Percentiles rank a stretch among this genome's conserved stretches.
phyloP scores from a whole-genome alignment of 108 stramenopile species.

The Cyclotella cryptica region DNA sequence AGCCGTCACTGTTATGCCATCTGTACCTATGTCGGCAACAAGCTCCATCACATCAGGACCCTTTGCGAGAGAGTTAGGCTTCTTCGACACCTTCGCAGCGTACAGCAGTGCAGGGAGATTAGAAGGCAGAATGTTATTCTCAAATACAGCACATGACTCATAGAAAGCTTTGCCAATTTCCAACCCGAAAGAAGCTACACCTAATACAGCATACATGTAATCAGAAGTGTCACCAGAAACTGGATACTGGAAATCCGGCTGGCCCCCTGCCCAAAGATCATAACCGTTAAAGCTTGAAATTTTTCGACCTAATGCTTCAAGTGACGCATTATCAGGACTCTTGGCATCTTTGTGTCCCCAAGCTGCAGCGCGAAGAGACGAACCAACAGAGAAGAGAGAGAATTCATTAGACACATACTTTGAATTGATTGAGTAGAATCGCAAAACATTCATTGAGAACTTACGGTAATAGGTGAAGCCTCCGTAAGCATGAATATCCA shows the following conservation, averaged over 20 bases:
- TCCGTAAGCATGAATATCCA: slow-evolving; percentile 62
- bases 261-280: slow-evolving; percentile 38
- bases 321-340: slow-evolving; percentile 46
- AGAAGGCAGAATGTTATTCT: slow-evolving; percentile 30
- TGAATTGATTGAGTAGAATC: neutral
- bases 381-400: neutral
- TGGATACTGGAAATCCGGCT: slow-evolving; percentile 31
- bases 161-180: slow-evolving; percentile 61
- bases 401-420: neutral
- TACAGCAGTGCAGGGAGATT: slow-evolving; percentile 50
- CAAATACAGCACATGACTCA: slow-evolving; percentile 53
- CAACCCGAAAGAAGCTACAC: slow-evolving; percentile 55
- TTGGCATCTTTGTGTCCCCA: slow-evolving; percentile 50
- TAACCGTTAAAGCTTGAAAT: slow-evolving; percentile 34
- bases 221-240: slow-evolving; percentile 52
- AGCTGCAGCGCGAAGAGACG: slow-evolving; percentile 2
- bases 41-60: slow-evolving; percentile 58
- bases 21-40: neutral
- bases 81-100: slow-evolving; percentile 40
- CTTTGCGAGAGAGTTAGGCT: slow-evolving; percentile 42
- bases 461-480: slow-evolving; percentile 26
- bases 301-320: slow-evolving; percentile 47
- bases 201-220: slow-evolving; percentile 49
- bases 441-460: neutral
- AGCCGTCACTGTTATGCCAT: slow-evolving; percentile 18